Conservation (phyloP, 1,139 yeast genomes). For the Eremothecium gossypii region DNA sequence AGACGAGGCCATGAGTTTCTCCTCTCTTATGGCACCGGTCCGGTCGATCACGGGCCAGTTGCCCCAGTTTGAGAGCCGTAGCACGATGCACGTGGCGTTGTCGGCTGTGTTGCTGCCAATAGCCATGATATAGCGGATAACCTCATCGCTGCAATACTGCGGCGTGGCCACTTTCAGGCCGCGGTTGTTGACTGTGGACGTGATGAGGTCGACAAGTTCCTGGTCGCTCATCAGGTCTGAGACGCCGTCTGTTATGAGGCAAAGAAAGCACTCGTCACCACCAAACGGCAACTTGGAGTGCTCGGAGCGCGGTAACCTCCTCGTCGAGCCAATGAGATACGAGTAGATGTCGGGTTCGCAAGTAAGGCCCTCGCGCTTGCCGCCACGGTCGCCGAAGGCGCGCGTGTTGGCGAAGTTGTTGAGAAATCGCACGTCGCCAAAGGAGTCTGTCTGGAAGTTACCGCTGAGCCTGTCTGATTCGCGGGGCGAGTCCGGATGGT, state of each 20-base stretch:
- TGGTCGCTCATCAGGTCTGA: conserved; percentile 76
- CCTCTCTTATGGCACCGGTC: conserved; percentile 73
- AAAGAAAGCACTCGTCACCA: conserved; percentile 76
- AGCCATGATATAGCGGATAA: conserved; percentile 72
- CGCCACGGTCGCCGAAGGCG: conserved; percentile 80
- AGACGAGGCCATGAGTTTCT: conserved; percentile 47
- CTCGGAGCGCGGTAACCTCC: conserved; percentile 27
- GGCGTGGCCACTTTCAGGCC: conserved; percentile 74
- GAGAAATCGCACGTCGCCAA: conserved; percentile 78
- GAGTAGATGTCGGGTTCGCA: conserved; percentile 87
- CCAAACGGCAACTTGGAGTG: conserved; percentile 37
- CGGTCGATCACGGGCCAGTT: conserved; percentile 78
- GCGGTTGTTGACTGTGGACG: conserved; percentile 55
- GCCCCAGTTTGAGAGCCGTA: conserved; percentile 87
- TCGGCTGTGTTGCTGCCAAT: conserved; percentile 73
- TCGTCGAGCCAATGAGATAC: conserved; percentile 33
- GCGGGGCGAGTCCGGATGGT: conserved; percentile 77
- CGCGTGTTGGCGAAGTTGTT: conserved; percentile 84
- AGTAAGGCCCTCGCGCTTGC: conserved; percentile 73
- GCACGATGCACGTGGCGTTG: conserved; percentile 81
- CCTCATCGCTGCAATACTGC: conserved; percentile 76
- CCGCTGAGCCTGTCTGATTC: conserved; percentile 71
- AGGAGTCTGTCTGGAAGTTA: conserved; percentile 68
- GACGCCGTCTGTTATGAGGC: conserved; percentile 80
- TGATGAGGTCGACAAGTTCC: conserved; percentile 80